Evolutionary conservation across 805 yeast genomes (phyloP), one percentile per base, ranked within the genome.

Genomic region (Candida arabinofermentans): DNA sequence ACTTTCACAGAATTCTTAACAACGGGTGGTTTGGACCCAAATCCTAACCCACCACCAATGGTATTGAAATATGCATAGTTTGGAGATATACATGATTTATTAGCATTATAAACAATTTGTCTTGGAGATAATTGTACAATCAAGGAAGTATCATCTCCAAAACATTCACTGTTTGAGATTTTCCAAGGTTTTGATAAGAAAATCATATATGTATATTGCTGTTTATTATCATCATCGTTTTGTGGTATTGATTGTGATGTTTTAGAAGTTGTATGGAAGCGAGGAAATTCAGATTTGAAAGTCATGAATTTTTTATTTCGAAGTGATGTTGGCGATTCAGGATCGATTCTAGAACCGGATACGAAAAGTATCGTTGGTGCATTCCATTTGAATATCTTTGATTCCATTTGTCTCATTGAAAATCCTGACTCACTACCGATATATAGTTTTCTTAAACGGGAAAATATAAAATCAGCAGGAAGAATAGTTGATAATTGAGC

Each of bases 331-430:
- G 39, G 10, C 0, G 71, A 64, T 42, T 63, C 62, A 27, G 55
- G 39, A 33, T 62, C 58, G 19, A 81, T 58, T 36, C 77, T 58
- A 50, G 70, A 73, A 0, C 97, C 98, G 3, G 78, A 73, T 0
- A 91, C 67, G 0, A 90, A 45, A 8, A 90, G 50, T 1, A 91
- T 58, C 0, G 96, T 77, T 0, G 96, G 96, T 0, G 96, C 93
- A 51, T 77, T 80, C 96, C 97, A 91, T 53, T 89, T 87, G 67
- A 87, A 79, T 0, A 83, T 84, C 48, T 82, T 86, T 42, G 83
- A 75, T 62, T 90, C 96, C 43, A 91, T 74, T 0, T 96, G 83
- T 24, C 95, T 67, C 74, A 90, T 86, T 0, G 96, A 86, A 58
- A 86, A 91, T 2, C 98, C 98, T 37, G 80, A 70, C 36, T 77